Conservation (phyloP, 163 green algal genomes). For the Chlorella variabilis region DNA sequence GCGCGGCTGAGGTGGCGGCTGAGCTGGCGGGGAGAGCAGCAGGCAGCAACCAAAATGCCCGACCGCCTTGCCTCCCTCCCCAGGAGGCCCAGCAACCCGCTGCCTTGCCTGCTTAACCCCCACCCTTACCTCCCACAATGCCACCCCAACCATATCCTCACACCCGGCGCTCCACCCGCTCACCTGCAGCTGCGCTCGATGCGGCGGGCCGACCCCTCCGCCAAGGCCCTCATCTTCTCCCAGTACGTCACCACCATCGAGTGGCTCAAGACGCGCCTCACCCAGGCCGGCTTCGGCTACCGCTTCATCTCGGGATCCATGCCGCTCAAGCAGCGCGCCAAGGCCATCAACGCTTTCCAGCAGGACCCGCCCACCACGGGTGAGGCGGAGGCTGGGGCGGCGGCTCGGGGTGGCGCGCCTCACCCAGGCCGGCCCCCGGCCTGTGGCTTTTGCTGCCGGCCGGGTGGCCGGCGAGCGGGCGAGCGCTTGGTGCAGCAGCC, state of each 20-base stretch:
- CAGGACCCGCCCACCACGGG: slow-evolving; percentile 69
- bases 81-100: no score
- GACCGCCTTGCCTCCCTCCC: no score
- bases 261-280: slow-evolving; percentile 68
- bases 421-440: no score
- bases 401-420: no score
- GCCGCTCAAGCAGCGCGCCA: slow-evolving; percentile 66
- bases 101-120: neutral
- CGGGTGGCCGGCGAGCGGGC: no score
- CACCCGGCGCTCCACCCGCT: neutral
- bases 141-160: neutral
- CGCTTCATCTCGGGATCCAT: slow-evolving; percentile 72
- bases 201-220: slow-evolving; percentile 59
- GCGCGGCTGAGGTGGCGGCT: neutral
- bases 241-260: slow-evolving; percentile 63
- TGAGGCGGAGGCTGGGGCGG: slow-evolving; percentile 13
- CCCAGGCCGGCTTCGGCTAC: slow-evolving; percentile 65
- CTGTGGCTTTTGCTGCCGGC: no score
- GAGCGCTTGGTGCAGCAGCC: no score
- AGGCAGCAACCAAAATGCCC: no score
- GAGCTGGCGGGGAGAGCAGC: no score
- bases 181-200: slow-evolving; percentile 65
- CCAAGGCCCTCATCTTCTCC: slow-evolving; percentile 84
- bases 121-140: neutral
- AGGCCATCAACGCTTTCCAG: slow-evolving; percentile 78